A percentile compares a stretch with the other conserved stretches of the same genome.
Evolutionary conservation across 805 yeast species (phyloP).

Genomic region (Ascoidea asiatica): DNA sequence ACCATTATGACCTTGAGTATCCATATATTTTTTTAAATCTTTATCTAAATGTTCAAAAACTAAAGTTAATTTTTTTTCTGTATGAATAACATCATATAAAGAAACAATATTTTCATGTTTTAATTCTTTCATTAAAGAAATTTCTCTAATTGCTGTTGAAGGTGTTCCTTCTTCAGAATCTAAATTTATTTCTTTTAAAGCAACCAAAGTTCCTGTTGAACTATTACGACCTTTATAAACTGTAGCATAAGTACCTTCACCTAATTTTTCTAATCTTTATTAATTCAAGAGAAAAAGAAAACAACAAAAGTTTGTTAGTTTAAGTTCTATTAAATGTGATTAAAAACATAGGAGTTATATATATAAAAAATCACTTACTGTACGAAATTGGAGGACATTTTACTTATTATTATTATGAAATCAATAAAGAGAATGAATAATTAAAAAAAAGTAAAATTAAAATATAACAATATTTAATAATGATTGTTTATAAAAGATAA

Average conservation of each 20-base stretch:
- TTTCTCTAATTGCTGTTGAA: slow-evolving; percentile 93
- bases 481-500: too few relatives aligned
- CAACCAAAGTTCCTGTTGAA: slow-evolving; percentile 80
- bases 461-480: too few relatives aligned
- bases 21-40: slow-evolving; percentile 93
- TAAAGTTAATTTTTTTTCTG: slow-evolving; percentile 86
- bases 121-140: slow-evolving; percentile 87
- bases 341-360: neutral
- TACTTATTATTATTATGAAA: too few relatives aligned
- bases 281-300: too few relatives aligned
- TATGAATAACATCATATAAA: slow-evolving; percentile 88
- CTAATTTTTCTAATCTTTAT: slow-evolving; percentile 64
- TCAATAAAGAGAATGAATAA: too few relatives aligned
- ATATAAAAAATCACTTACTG: neutral
- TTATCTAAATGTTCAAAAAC: slow-evolving; percentile 91
- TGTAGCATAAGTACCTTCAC: slow-evolving; percentile 97
- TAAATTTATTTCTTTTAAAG: slow-evolving; percentile 84
- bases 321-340: too few relatives aligned
- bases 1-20: slow-evolving; percentile 61
- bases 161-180: slow-evolving; percentile 99
- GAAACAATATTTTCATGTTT: slow-evolving; percentile 89
- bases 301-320: too few relatives aligned
- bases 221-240: slow-evolving; percentile 89
- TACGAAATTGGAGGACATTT: neutral
- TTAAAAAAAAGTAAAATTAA: too few relatives aligned